Percentiles rank a stretch among this genome's conserved stretches.
These are phyloP conservation scores for Pueraria montana DNA, from an alignment of 306 rosid species.

Conservation along the genomic window DNA sequence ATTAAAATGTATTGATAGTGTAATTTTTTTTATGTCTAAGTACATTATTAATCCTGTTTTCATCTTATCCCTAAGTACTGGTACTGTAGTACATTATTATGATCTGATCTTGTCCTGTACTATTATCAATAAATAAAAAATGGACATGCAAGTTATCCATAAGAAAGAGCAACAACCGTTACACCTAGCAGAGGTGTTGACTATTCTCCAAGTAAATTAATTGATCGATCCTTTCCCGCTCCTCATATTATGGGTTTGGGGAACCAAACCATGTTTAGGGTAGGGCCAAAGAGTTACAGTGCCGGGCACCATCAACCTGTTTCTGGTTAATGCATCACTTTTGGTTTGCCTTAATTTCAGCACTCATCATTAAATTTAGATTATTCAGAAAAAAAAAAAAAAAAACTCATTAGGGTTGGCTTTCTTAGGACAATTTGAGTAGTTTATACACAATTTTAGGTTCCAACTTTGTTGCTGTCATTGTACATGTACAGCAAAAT, in stretches of 20 bases:
- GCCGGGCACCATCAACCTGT: constrained; percentile 32
- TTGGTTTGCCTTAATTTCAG: constrained; percentile 58
- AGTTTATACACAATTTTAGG: no score
- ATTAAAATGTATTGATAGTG: no score
- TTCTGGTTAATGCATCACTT: constrained; percentile 45
- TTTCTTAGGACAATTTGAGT: no score
- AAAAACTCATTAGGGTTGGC: no score
- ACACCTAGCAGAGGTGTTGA: constrained; percentile 38
- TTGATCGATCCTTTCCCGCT: background rate
- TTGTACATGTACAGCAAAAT: no score
- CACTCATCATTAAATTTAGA: constrained; percentile 14
- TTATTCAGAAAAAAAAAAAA: no score
- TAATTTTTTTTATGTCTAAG: no score
- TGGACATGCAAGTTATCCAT: constrained; percentile 3
- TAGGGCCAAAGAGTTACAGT: constrained; percentile 43
- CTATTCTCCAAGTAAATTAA: background rate
- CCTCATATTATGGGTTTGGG: constrained; percentile 39
- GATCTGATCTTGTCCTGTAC: background rate
- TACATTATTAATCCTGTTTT: background rate
- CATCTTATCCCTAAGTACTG: background rate
- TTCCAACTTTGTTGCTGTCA: no score
- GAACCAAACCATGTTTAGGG: constrained; percentile 41
- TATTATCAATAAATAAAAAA: background rate
- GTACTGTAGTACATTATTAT: background rate
- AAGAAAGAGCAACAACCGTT: background rate